Evolutionary conservation across 1,139 yeast species (phyloP).

Genomic region (Magnusiomyces magnusii): DNA sequence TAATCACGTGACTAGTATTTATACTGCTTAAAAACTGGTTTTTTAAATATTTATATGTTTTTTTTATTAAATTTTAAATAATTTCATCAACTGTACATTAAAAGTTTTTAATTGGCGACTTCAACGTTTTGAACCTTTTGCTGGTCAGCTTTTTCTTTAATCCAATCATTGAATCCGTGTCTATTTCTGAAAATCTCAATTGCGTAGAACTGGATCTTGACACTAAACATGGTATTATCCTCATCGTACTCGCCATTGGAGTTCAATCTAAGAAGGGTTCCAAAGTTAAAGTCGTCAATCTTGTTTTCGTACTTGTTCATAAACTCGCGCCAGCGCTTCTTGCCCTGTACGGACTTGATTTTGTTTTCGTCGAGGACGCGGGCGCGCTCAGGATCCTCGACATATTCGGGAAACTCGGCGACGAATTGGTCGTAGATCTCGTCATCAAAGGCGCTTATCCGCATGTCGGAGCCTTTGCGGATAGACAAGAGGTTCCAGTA

Average conservation of each 20-base stretch:
- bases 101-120: not conserved
- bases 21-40: not conserved
- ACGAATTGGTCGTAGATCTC: conserved; percentile 66
- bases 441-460: conserved; percentile 70
- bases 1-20: not conserved
- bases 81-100: no score
- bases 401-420: conserved; percentile 79
- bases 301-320: conserved; percentile 71
- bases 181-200: conserved; percentile 92
- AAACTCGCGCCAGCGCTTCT: conserved; percentile 85
- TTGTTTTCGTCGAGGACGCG: conserved; percentile 62
- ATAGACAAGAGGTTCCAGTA: conserved; percentile 77
- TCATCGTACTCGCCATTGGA: conserved; percentile 70
- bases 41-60: no score
- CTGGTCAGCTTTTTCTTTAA: conserved; percentile 30
- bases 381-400: conserved; percentile 47
- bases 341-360: conserved; percentile 73
- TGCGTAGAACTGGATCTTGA: conserved; percentile 90
- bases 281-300: conserved; percentile 85
- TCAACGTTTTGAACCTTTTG: not conserved
- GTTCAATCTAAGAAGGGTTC: conserved; percentile 76
- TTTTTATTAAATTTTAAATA: no score
- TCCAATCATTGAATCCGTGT: conserved; percentile 91
- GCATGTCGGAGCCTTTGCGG: conserved; percentile 70
- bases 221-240: conserved; percentile 79